Evolutionary conservation across 2,329 filamentous ascomycete species (phyloP).

Genomic region (Sporothrix schenckii): DNA sequence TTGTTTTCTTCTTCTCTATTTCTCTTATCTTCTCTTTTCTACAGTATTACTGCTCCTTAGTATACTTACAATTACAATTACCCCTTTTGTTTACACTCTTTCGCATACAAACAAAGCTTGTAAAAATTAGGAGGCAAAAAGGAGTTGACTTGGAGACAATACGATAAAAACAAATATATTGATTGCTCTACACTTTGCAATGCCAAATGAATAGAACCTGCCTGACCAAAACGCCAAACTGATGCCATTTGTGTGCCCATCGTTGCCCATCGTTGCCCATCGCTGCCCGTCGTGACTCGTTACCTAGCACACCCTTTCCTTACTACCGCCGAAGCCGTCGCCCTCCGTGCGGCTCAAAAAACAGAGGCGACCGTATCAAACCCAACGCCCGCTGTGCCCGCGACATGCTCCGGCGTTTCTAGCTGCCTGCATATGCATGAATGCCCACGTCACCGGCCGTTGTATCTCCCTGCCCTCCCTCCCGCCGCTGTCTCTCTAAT

Average conservation of each 20-base stretch:
- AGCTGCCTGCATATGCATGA: neutral
- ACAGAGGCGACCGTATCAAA: neutral
- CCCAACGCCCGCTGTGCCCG: neutral
- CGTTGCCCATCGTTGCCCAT: neutral
- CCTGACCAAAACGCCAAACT: constrained; percentile 15
- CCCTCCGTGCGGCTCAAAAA: neutral
- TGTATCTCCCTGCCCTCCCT: too few relatives aligned
- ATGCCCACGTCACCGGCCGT: neutral
- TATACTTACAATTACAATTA: constrained; percentile 19
- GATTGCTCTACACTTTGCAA: neutral
- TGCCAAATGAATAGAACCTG: neutral
- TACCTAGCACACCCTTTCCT: neutral
- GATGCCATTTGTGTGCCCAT: neutral
- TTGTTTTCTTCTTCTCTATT: constrained; percentile 1
- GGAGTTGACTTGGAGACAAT: neutral
- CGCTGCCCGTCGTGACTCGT: constrained; percentile 14
- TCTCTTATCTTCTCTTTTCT: constrained; percentile 23
- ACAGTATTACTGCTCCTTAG: constrained; percentile 25
- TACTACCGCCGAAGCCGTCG: too few relatives aligned
- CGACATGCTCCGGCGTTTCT: neutral
- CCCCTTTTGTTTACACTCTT: constrained; percentile 13
- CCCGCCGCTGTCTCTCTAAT: constrained; percentile 53
- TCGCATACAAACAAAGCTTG: neutral
- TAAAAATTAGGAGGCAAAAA: neutral
- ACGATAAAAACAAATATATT: neutral